Evolutionary conservation across 768 basidiomycete species (phyloP).

Genomic region (Collybia nuda): DNA sequence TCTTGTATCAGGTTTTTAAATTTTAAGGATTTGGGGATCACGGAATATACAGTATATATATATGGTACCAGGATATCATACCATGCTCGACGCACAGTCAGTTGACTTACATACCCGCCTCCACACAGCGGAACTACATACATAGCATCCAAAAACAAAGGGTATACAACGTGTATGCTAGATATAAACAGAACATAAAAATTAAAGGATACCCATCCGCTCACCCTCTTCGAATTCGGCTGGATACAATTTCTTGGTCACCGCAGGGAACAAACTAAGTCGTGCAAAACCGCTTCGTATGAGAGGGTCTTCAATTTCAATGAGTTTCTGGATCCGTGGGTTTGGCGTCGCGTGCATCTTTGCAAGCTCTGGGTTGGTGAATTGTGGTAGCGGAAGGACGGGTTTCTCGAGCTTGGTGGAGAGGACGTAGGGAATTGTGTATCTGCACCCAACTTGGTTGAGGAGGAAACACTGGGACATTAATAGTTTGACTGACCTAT

Average conservation of each 20-base stretch:
- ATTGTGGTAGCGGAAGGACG: constrained; percentile 23
- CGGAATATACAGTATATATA: background rate
- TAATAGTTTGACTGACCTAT: constrained; percentile 14
- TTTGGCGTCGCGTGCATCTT: constrained; percentile 24
- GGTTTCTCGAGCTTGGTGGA: constrained; percentile 25
- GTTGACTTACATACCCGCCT: too few species aligned
- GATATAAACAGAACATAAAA: too few species aligned
- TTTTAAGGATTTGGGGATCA: constrained; percentile 23
- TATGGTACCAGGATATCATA: background rate
- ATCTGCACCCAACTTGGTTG: constrained; percentile 6
- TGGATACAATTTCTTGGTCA: background rate
- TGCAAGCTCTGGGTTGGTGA: constrained; percentile 15
- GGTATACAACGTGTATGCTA: too few species aligned
- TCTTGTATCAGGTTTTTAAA: constrained; percentile 35
- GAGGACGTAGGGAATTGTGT: constrained; percentile 28
- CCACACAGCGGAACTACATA: too few species aligned
- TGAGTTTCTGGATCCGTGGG: constrained; percentile 19
- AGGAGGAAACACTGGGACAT: background rate
- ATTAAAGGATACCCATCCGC: constrained; percentile 10
- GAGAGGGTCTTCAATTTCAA: constrained; percentile 5
- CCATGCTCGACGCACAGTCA: too few species aligned
- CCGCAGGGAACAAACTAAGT: constrained; percentile 14
- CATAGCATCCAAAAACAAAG: too few species aligned
- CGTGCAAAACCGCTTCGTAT: constrained; percentile 25
- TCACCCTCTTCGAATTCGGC: constrained; percentile 11